Base-by-base conservation (phyloP, 352 stramenopile species). In the Pythium insidiosum region DNA sequence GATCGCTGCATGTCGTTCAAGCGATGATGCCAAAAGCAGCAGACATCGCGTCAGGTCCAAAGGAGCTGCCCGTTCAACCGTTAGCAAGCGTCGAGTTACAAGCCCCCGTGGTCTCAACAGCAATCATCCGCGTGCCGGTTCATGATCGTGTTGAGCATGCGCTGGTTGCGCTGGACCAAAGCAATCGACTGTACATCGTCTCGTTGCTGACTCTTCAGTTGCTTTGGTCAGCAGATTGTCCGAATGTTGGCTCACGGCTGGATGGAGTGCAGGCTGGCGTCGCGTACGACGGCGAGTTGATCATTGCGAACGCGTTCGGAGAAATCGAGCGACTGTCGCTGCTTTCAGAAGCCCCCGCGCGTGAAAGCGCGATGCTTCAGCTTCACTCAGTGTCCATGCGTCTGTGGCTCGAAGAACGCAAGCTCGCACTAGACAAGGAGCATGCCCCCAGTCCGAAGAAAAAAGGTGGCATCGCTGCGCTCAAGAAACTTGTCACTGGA, bases 401-500 rank as follows among this genome's bases (percentile, higher is more conserved):
- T 1, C 16, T 84, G 9, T 34, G 68, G 20, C 26, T 73, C 5
- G 42, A 59, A n/a, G 68, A 81, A 24, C 61, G 70, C 9, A 39
- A 44, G 5, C 58, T 47, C 15, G 35, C 56, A 1, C 75, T 73
- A 29, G 45, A 58, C 1, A 61, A 64, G 18, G 55, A 71, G 11
- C 41, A 46, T 30, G 18, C 43, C 18, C 13, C 49, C 1, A 70
- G 65, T 16, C 56, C 61, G n/a, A 74, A 75, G 49, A 84, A 81
- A 48, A 74, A 79, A 43, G 54, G 50, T 11, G 68, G 76, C 19
- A 66, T 73, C 24, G 52, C 63, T 5, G 71, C 84, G 43, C 75
- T 91, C 20, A 88, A 86, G 54, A 85, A 85, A 43, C 60, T 88
- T 24, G 75, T 91, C 11, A 63, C 70, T 11, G 73, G 63, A 22